These are phyloP conservation scores for Neofusicoccum laricinum DNA, from an alignment of 2,329 filamentous ascomycete species.

Conservation along the genomic window DNA sequence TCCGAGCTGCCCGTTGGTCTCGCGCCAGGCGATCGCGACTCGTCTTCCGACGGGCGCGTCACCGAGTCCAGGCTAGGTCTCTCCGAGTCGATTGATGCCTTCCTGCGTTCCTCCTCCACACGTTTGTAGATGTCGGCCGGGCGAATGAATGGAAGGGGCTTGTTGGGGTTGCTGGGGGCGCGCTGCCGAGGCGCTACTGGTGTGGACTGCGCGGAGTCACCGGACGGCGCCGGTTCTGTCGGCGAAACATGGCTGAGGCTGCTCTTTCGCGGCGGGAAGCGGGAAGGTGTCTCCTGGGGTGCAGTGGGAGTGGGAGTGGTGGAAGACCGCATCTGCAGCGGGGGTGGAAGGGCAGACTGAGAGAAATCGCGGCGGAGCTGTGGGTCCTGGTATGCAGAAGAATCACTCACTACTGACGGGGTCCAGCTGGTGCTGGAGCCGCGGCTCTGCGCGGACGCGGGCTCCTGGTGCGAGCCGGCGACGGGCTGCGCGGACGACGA, in stretches of 20 bases:
- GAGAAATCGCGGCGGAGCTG: constrained; percentile 50
- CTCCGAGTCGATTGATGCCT: constrained; percentile 56
- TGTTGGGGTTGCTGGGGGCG: constrained; percentile 37
- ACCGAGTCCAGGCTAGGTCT: constrained; percentile 57
- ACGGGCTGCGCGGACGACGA: constrained; percentile 17
- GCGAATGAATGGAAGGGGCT: constrained; percentile 63
- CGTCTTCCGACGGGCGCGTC: constrained; percentile 27
- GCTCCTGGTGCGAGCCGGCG: background rate
- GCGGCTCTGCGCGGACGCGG: constrained; percentile 17
- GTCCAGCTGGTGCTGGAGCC: constrained; percentile 29
- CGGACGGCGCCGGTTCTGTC: background rate
- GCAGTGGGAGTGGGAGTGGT: constrained; percentile 37
- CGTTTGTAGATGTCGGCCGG: constrained; percentile 77
- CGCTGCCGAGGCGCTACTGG: constrained; percentile 25
- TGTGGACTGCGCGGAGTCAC: constrained; percentile 4
- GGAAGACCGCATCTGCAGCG: constrained; percentile 41
- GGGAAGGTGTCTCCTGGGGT: constrained; percentile 29
- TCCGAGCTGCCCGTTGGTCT: constrained; percentile 17
- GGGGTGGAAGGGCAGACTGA: constrained; percentile 51
- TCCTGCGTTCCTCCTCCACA: constrained; percentile 62
- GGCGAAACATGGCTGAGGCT: constrained; percentile 50
- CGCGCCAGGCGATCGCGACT: background rate
- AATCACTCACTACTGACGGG: constrained; percentile 31
- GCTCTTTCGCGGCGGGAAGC: constrained; percentile 60
- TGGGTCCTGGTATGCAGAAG: constrained; percentile 27